These are phyloP conservation scores for Pseudogymnoascus sp. DNA, from an alignment of 2,329 filamentous ascomycete species.

Conservation along the genomic window DNA sequence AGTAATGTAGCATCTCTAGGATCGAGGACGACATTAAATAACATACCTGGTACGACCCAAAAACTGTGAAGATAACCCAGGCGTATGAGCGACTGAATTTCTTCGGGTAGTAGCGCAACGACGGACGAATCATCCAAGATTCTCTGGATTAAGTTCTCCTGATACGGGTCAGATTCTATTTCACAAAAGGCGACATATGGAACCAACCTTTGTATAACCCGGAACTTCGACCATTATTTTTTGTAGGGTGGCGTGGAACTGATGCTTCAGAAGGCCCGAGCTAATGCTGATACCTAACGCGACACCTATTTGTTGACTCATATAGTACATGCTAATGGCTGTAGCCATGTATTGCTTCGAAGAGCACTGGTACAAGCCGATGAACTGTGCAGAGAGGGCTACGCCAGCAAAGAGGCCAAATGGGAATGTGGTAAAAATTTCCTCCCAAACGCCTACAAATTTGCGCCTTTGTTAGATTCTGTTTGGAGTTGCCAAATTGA, in stretches of 20 bases:
- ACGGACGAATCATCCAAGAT: constrained; percentile 19
- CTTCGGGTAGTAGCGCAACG: constrained; percentile 12
- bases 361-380: constrained; percentile 17
- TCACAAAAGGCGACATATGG: not conserved
- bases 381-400: constrained; percentile 18
- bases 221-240: constrained; percentile 13
- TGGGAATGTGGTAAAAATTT: constrained; percentile 15
- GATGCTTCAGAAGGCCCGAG: constrained; percentile 15
- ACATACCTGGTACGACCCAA: constrained; percentile 19
- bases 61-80: constrained; percentile 18
- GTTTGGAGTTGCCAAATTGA: not conserved
- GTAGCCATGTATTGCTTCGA: constrained; percentile 20
- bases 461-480: not conserved
- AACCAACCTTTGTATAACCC: constrained; percentile 14
- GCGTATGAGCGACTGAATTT: constrained; percentile 10
- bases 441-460: constrained; percentile 8
- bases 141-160: constrained; percentile 15
- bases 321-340: constrained; percentile 20
- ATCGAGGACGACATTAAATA: not conserved
- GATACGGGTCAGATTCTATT: not conserved
- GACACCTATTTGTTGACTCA: constrained; percentile 20
- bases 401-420: constrained; percentile 19
- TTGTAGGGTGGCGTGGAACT: constrained; percentile 14
- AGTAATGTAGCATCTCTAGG: not conserved
- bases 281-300: constrained; percentile 18